Percentiles rank a stretch among this genome's conserved stretches.
Conservation (phyloP, 345 rosid genomes). For the Boechera divaricarpa region DNA sequence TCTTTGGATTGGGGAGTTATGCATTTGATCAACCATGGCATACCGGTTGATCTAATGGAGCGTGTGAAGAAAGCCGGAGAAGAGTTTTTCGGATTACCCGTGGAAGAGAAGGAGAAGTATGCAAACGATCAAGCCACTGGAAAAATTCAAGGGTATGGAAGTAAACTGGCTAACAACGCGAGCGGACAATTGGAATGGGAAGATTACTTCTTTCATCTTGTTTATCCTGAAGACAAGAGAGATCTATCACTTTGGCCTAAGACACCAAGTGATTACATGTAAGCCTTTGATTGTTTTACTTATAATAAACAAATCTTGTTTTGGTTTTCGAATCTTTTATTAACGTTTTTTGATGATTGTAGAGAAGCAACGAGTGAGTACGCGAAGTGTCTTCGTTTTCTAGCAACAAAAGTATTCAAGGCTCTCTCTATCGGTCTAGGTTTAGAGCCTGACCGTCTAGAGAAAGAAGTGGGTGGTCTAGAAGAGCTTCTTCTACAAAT, state of each 20-base stretch:
- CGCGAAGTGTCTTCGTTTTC: slow-evolving; percentile 71
- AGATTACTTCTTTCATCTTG: slow-evolving; percentile 91
- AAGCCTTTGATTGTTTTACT: slow-evolving; percentile 37
- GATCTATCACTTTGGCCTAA: slow-evolving; percentile 89
- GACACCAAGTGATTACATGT: slow-evolving; percentile 78
- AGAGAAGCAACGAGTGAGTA: slow-evolving; percentile 82
- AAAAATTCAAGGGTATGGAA: slow-evolving; percentile 92
- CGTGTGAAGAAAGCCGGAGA: slow-evolving; percentile 70
- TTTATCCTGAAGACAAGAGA: slow-evolving; percentile 77
- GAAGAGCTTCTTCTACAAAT: slow-evolving; percentile 86
- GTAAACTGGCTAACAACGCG: slow-evolving; percentile 91
- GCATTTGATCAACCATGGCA: slow-evolving; percentile 93
- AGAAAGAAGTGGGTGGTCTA: slow-evolving; percentile 85
- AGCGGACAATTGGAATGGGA: slow-evolving; percentile 93
- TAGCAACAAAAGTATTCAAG: slow-evolving; percentile 68
- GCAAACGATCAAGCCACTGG: slow-evolving; percentile 85
- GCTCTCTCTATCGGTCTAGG: slow-evolving; percentile 77
- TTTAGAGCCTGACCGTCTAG: slow-evolving; percentile 80
- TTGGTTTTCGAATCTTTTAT: not conserved
- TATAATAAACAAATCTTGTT: not conserved
- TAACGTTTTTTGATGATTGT: slow-evolving; percentile 26
- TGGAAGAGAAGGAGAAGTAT: slow-evolving; percentile 89
- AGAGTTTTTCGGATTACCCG: slow-evolving; percentile 62
- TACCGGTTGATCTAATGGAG: slow-evolving; percentile 60
- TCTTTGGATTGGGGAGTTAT: slow-evolving; percentile 91